phyloP scores from a whole-genome alignment of 768 basidiomycete species.

The Hygrophorus pudorinus region DNA sequence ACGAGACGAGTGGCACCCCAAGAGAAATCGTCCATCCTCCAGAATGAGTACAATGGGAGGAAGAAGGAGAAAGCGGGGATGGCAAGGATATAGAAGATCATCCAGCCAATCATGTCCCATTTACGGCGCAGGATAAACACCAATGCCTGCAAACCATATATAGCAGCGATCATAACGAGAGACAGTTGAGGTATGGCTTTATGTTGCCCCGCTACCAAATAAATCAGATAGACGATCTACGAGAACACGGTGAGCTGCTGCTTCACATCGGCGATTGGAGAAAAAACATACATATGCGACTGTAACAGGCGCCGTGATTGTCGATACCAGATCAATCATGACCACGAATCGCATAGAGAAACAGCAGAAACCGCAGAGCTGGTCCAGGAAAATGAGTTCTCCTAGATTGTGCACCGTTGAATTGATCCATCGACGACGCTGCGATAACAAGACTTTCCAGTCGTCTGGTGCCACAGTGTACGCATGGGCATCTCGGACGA shows the following conservation, averaged over 20 bases:
- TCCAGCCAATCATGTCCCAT: slow-evolving; percentile 99
- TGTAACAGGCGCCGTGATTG: slow-evolving; percentile 75
- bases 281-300: slow-evolving; percentile 70
- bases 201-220: slow-evolving; percentile 58
- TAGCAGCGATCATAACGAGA: slow-evolving; percentile 85
- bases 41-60: slow-evolving; percentile 92
- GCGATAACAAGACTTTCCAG: slow-evolving; percentile 88
- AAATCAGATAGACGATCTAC: slow-evolving; percentile 83
- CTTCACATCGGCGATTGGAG: slow-evolving; percentile 4
- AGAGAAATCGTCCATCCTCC: slow-evolving; percentile 97
- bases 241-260: slow-evolving; percentile 11
- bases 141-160: slow-evolving; percentile 89
- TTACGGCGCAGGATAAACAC: slow-evolving; percentile 89
- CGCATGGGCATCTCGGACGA: slow-evolving; percentile 89
- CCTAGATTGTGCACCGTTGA: slow-evolving; percentile 96
- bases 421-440: slow-evolving; percentile 99
- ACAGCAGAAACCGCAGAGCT: slow-evolving; percentile 94
- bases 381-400: slow-evolving; percentile 85
- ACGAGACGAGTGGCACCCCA: slow-evolving; percentile 93
- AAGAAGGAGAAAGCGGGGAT: slow-evolving; percentile 91
- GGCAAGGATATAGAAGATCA: slow-evolving; percentile 91
- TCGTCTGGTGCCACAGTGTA: slow-evolving; percentile 93
- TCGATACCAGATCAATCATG: slow-evolving; percentile 91
- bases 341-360: slow-evolving; percentile 99
- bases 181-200: slow-evolving; percentile 71